Percentiles rank a stretch among this genome's conserved stretches.
Evolutionary conservation across 148 eudicot genomes (phyloP).

Genomic region (Limonium bicolor): DNA sequence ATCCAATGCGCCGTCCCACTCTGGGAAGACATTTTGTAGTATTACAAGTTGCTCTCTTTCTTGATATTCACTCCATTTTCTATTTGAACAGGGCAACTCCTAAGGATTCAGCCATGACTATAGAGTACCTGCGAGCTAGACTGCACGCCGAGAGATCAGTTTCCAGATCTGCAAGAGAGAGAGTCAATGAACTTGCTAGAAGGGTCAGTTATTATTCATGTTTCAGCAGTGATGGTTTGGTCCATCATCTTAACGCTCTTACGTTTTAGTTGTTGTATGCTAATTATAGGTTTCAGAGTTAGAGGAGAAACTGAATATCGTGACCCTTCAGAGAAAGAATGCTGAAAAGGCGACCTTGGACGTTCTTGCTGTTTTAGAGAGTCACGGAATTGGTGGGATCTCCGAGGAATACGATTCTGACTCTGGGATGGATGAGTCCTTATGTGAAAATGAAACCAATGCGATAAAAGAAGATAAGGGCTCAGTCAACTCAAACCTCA

Average conservation of each 20-base stretch:
- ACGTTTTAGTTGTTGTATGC: constrained; percentile 2
- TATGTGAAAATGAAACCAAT: constrained; percentile 20
- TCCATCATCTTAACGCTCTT: neutral
- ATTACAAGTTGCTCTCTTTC: no score
- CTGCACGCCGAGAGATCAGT: constrained; percentile 72
- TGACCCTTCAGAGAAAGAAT: constrained; percentile 58
- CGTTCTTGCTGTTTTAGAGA: constrained; percentile 56
- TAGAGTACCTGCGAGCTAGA: constrained; percentile 76
- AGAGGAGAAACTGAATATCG: constrained; percentile 64
- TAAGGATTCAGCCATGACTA: constrained; percentile 49
- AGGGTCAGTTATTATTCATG: constrained; percentile 38
- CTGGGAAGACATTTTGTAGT: no score
- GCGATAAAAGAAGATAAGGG: constrained; percentile 16
- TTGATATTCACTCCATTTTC: no score
- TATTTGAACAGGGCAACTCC: constrained; percentile 23
- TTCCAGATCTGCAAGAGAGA: constrained; percentile 63
- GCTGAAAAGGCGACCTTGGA: constrained; percentile 77
- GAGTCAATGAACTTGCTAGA: constrained; percentile 72
- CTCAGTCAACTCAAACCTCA: constrained; percentile 11
- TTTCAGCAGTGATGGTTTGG: neutral
- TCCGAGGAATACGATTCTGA: constrained; percentile 53
- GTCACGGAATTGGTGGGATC: constrained; percentile 39
- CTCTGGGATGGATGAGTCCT: constrained; percentile 39
- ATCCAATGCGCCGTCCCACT: no score
- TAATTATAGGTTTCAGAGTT: constrained; percentile 48